Evolutionary conservation across 2,329 filamentous ascomycete genomes (phyloP).

Genomic region (Aspergillus viridinutans): DNA sequence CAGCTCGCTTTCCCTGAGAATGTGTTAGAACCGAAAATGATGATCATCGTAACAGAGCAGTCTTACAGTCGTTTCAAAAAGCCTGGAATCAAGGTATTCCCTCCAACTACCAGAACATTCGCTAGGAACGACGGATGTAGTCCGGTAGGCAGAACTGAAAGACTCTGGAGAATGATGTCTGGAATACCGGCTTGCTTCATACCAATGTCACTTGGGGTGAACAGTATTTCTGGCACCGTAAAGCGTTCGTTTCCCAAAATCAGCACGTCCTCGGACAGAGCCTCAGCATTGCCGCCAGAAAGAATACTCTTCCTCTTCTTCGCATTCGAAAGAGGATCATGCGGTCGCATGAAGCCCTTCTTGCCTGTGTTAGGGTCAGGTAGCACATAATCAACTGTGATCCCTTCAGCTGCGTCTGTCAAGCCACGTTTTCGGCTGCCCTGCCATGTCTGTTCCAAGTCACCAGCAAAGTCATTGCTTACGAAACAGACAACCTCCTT

Average conservation of each 20-base stretch:
- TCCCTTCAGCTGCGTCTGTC: conserved; percentile 32
- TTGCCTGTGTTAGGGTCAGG: conserved; percentile 67
- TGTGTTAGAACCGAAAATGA: conserved; percentile 15
- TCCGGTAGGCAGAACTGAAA: conserved; percentile 71
- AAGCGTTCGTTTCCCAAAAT: conserved; percentile 92
- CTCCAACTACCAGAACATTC: conserved; percentile 85
- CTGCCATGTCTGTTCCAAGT: conserved; percentile 83
- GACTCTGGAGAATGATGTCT: conserved; percentile 74
- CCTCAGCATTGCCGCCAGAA: conserved; percentile 44
- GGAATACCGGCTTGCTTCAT: conserved; percentile 78
- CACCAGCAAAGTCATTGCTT: conserved; percentile 67
- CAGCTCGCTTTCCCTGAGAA: conserved; percentile 59
- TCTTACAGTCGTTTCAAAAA: conserved; percentile 71
- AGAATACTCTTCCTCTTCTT: conserved; percentile 47
- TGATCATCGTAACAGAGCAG: background rate
- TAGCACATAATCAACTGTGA: conserved; percentile 87
- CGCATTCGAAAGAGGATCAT: conserved; percentile 64
- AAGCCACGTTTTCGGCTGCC: conserved; percentile 51
- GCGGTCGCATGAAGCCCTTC: conserved; percentile 69
- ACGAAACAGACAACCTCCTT: conserved; percentile 89
- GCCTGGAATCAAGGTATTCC: conserved; percentile 73
- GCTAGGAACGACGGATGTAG: conserved; percentile 79
- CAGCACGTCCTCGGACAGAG: conserved; percentile 69
- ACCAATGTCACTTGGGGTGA: conserved; percentile 79
- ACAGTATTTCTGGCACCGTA: conserved; percentile 81